These are phyloP conservation scores for Exserohilum turcica DNA, from an alignment of 2,329 filamentous ascomycete species.

Conservation along the genomic window DNA sequence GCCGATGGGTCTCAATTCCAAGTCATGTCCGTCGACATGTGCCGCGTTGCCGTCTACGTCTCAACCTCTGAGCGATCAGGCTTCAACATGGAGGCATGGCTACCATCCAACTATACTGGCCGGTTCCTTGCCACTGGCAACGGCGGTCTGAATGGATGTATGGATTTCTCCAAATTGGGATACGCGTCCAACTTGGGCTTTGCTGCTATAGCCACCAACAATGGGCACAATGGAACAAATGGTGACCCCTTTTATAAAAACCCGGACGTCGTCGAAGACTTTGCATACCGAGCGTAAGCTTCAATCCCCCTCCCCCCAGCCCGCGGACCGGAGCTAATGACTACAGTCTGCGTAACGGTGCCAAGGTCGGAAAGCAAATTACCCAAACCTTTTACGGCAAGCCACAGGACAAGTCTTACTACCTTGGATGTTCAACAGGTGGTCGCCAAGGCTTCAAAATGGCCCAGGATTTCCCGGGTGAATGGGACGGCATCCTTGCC, in stretches of 20 bases:
- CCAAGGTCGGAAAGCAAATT: slow-evolving; percentile 49
- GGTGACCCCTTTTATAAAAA: slow-evolving; percentile 56
- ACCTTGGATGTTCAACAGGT: slow-evolving; percentile 46
- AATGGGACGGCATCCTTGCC: slow-evolving; percentile 47
- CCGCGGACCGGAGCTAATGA: neutral
- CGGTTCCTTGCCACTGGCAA: slow-evolving; percentile 46
- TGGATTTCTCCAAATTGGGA: slow-evolving; percentile 47
- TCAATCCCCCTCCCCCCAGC: neutral
- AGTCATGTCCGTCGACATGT: slow-evolving; percentile 45
- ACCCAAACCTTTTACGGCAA: slow-evolving; percentile 49
- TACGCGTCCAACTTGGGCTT: slow-evolving; percentile 49
- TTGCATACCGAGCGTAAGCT: slow-evolving; percentile 51
- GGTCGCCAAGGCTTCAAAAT: slow-evolving; percentile 46
- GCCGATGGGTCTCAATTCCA: slow-evolving; percentile 25
- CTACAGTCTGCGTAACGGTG: slow-evolving; percentile 39
- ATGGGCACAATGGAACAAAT: slow-evolving; percentile 51
- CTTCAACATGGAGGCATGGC: slow-evolving; percentile 53
- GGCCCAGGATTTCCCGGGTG: slow-evolving; percentile 42
- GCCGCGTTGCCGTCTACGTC: slow-evolving; percentile 50
- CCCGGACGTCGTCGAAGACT: slow-evolving; percentile 55
- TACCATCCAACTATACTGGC: slow-evolving; percentile 51
- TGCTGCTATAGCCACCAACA: slow-evolving; percentile 50
- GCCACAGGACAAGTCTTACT: slow-evolving; percentile 49
- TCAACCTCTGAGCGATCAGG: slow-evolving; percentile 48
- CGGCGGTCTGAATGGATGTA: slow-evolving; percentile 50